Evolutionary conservation across 192 early-diverging fungal species (phyloP), one percentile per base, ranked within the genome.

Genomic region (Gigaspora rosea): DNA sequence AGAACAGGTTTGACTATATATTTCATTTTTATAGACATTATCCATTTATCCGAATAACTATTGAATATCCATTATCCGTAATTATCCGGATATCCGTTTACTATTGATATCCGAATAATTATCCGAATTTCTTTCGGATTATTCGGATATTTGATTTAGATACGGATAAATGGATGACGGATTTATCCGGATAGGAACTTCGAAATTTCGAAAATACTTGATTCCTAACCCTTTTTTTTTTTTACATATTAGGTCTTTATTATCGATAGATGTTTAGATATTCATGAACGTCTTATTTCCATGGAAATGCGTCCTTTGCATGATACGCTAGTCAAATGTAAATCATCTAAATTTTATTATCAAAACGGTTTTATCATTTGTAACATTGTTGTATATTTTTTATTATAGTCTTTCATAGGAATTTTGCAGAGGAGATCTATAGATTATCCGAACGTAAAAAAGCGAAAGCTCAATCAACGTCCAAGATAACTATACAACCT

Each of bases 241-340:
- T 8, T 81, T 36, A 35, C 11, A 20, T 20, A 48, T 27, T 71
- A 92, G 89, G 88, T 88, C 15, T 80, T 86, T 67, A 84, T 91
- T 48, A 79, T 93, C 32, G 85, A 87, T 56, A 59, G 84, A 57
- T 93, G 90, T 71, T 76, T 94, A 58, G 73, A 78, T 22, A 62
- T 92, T 32, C 93, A 94, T 75, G 87, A 86, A 15, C 71, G 77
- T 20, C 75, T 94, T 20, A 90, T 92, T 8, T 82, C 88, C n/a
- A 9, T 51, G 1, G 83, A 92, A 52, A 91, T 94, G 92, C 71
- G 90, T 59, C 93, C 93, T 16, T 84, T 94, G 54, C 93, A 94
- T 75, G 87, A 82, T 11, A 89, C 79, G 18, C 73, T 88, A n/a
- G 71, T 87, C 5, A 80, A 82, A 59, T 88, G 86, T 88, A 87